Conservation (phyloP, 805 yeast genomes). For the Metschnikowia cerradonensis region DNA sequence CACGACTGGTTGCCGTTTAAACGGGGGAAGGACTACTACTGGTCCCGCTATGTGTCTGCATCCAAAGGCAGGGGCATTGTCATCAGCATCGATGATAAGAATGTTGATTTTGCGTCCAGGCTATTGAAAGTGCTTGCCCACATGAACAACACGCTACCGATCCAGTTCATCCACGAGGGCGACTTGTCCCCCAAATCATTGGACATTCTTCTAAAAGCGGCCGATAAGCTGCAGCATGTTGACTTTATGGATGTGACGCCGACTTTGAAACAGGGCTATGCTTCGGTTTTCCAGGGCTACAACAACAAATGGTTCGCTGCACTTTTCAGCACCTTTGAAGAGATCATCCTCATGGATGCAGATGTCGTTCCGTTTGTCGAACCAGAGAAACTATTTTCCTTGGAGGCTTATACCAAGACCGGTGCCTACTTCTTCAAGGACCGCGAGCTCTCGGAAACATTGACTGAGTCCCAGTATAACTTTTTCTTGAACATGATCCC, state of each 20-base stretch:
- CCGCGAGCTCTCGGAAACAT: constrained; percentile 15
- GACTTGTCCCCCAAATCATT: constrained; percentile 10
- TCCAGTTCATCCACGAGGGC: constrained; percentile 15
- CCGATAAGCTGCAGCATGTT: constrained; percentile 7
- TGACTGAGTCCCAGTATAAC: constrained; percentile 7
- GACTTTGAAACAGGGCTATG: constrained; percentile 16
- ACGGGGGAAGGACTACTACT: constrained; percentile 5
- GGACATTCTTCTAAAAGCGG: constrained; percentile 3
- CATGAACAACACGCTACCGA: constrained; percentile 12
- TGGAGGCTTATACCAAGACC: constrained; percentile 12
- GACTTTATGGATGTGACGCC: constrained; percentile 17
- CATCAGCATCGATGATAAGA: constrained; percentile 12
- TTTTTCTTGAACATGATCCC: constrained; percentile 13
- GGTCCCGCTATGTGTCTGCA: constrained; percentile 7
- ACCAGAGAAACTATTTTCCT: constrained; percentile 10
- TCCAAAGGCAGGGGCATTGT: constrained; percentile 16
- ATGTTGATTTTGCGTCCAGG: constrained; percentile 12
- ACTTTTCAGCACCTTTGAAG: constrained; percentile 30
- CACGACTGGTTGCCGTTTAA: constrained; percentile 8
- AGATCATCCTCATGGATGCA: constrained; percentile 17
- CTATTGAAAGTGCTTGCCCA: constrained; percentile 10
- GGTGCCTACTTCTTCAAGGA: constrained; percentile 34
- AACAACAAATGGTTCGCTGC: constrained; percentile 20
- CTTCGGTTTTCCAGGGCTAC: constrained; percentile 27
- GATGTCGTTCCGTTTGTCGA: constrained; percentile 16